These are phyloP conservation scores for Colletotrichum spaethianum DNA, from an alignment of 2,329 filamentous ascomycete genomes.

Conservation along the genomic window DNA sequence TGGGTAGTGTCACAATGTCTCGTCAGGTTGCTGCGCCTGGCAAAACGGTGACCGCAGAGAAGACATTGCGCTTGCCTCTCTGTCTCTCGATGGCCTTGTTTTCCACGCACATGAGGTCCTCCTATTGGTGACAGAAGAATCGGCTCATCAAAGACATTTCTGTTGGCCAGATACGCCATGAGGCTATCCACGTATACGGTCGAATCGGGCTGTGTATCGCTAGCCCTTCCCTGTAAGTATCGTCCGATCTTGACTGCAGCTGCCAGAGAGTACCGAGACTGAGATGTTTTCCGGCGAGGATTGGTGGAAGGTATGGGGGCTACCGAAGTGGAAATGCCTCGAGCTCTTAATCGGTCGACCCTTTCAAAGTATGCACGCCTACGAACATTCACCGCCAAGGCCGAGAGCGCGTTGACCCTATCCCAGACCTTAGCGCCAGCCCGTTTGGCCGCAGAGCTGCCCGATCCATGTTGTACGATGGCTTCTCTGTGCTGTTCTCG, in stretches of 20 bases:
- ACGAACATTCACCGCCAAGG: neutral
- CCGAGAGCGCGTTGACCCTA: neutral
- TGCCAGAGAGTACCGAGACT: neutral
- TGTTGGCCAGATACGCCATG: neutral
- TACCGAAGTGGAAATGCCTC: neutral
- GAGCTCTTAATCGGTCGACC: neutral
- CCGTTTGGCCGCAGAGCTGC: constrained; percentile 9
- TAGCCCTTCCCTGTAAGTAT: neutral
- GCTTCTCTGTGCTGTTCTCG: neutral
- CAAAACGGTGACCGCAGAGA: constrained; percentile 1
- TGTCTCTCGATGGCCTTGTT: neutral
- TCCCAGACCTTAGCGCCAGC: neutral
- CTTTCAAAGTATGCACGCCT: neutral
- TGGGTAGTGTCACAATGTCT: neutral
- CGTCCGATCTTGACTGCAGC: neutral
- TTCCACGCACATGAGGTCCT: neutral
- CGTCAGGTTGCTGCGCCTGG: neutral
- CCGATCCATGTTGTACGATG: neutral
- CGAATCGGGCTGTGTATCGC: neutral
- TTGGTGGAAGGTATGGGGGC: neutral
- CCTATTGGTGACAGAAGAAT: neutral
- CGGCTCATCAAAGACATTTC: neutral
- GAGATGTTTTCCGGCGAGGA: neutral
- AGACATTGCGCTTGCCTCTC: constrained; percentile 10
- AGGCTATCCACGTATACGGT: neutral